A percentile compares a stretch with the other conserved stretches of the same genome.
Evolutionary conservation across 2,329 filamentous ascomycete species (phyloP).

Genomic region (Arthrobotrys conoides): DNA sequence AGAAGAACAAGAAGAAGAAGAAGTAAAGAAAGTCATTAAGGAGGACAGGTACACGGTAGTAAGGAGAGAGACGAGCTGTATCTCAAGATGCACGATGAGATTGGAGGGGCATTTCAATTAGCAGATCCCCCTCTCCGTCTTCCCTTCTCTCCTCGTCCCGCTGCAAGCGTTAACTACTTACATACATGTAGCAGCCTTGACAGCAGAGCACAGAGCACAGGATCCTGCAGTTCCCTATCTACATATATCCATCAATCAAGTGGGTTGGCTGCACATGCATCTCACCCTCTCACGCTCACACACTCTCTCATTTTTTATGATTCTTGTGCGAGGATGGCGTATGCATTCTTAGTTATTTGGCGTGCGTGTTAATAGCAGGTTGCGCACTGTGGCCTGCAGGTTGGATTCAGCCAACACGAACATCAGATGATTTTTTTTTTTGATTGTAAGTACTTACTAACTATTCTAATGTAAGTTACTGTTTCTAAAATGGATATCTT

Average conservation of each 20-base stretch:
- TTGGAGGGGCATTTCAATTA: constrained; percentile 48
- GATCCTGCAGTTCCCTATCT: constrained; percentile 42
- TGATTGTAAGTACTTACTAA: no score
- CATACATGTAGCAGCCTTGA: constrained; percentile 36
- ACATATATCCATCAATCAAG: no score
- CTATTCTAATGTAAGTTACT: no score
- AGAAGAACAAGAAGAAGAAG: constrained; percentile 7
- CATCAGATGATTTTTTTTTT: constrained; percentile 59
- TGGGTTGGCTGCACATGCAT: constrained; percentile 32
- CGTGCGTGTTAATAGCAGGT: constrained; percentile 22
- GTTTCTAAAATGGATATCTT: constrained; percentile 6
- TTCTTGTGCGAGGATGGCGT: constrained; percentile 45
- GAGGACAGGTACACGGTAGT: neutral
- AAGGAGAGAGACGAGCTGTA: constrained; percentile 18
- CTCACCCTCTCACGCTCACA: no score
- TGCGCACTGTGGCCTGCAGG: constrained; percentile 29
- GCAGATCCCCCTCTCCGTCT: constrained; percentile 26
- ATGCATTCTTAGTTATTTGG: constrained; percentile 34
- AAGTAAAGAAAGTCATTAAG: neutral
- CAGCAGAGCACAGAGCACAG: constrained; percentile 41
- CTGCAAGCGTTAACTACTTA: constrained; percentile 22
- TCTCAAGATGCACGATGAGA: constrained; percentile 45
- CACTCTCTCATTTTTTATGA: constrained; percentile 27
- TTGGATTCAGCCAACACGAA: constrained; percentile 51
- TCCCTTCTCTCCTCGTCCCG: constrained; percentile 34